Conservation (phyloP, 192 early-diverging fungal species). For the Coemansia sp. region DNA sequence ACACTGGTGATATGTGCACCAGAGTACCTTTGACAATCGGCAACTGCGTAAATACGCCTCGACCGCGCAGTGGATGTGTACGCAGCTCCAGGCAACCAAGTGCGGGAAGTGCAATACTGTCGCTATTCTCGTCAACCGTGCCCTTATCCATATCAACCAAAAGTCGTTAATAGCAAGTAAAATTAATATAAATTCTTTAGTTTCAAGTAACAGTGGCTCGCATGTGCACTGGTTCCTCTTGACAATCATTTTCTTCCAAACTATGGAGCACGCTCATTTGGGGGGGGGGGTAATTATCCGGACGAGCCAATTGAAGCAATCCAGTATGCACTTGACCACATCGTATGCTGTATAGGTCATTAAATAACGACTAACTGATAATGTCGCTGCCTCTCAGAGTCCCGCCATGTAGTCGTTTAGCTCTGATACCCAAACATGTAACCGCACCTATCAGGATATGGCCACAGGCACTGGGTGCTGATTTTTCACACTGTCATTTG, state of each 20-base stretch:
- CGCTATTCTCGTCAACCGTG: not conserved
- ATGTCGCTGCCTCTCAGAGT: too few relatives aligned
- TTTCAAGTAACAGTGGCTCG: not conserved
- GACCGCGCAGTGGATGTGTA: conserved; percentile 57
- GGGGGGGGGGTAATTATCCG: too few relatives aligned
- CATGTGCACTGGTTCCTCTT: not conserved
- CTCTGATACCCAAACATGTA: too few relatives aligned
- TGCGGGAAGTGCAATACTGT: conserved; percentile 9
- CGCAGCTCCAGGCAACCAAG: conserved; percentile 55
- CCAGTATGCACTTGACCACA: too few relatives aligned
- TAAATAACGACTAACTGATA: too few relatives aligned
- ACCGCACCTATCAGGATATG: too few relatives aligned
- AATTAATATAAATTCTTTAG: not conserved
- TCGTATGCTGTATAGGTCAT: too few relatives aligned
- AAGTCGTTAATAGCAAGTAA: not conserved
- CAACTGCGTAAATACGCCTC: conserved; percentile 60
- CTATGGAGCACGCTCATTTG: not conserved
- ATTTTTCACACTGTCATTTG: too few relatives aligned
- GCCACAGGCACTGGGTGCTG: too few relatives aligned
- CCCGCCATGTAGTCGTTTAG: too few relatives aligned
- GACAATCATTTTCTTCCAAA: not conserved
- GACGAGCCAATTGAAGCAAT: too few relatives aligned
- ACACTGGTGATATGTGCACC: conserved; percentile 64
- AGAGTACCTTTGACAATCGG: conserved; percentile 45
- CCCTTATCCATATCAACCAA: not conserved